Evolutionary conservation across 2,329 filamentous ascomycete species (phyloP).

Genomic region (Teratosphaeria pseudoeucalypti): DNA sequence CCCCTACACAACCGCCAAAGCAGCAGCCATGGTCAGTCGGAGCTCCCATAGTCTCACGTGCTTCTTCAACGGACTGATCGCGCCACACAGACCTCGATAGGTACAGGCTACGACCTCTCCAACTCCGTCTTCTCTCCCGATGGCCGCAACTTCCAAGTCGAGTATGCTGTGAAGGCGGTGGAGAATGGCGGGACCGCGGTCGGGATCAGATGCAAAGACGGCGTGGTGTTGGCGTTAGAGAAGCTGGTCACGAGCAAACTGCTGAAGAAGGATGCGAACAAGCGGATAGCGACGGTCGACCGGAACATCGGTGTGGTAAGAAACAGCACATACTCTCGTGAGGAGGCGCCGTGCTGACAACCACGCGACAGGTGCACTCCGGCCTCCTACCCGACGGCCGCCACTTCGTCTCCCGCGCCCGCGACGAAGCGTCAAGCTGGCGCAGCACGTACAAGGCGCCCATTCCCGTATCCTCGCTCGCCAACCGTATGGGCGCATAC

Average conservation of each 20-base stretch:
- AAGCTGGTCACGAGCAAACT: conserved; percentile 95
- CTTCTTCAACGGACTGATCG: background rate
- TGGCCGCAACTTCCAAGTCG: conserved; percentile 95
- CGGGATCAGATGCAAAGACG: conserved; percentile 94
- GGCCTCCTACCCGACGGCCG: conserved; percentile 90
- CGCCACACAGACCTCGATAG: conserved; percentile 78
- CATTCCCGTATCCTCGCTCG: conserved; percentile 78
- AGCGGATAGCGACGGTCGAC: conserved; percentile 91
- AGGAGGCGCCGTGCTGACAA: background rate
- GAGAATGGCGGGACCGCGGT: conserved; percentile 95
- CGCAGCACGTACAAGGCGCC: conserved; percentile 88
- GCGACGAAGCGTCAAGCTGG: conserved; percentile 88
- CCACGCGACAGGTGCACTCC: conserved; percentile 61
- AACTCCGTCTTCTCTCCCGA: conserved; percentile 99
- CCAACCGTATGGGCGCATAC: conserved; percentile 88
- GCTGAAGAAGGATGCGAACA: conserved; percentile 89
- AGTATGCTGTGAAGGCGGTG: conserved; percentile 97
- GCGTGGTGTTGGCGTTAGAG: conserved; percentile 89
- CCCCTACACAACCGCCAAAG: conserved; percentile 1
- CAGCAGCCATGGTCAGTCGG: conserved; percentile 20
- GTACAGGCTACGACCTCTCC: conserved; percentile 96
- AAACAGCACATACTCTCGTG: conserved; percentile 5
- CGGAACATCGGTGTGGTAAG: conserved; percentile 86
- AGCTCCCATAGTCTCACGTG: background rate
- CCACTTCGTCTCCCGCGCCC: conserved; percentile 87